Evolutionary conservation across 768 basidiomycete genomes (phyloP).

Genomic region (Tricholoma furcatifolium): DNA sequence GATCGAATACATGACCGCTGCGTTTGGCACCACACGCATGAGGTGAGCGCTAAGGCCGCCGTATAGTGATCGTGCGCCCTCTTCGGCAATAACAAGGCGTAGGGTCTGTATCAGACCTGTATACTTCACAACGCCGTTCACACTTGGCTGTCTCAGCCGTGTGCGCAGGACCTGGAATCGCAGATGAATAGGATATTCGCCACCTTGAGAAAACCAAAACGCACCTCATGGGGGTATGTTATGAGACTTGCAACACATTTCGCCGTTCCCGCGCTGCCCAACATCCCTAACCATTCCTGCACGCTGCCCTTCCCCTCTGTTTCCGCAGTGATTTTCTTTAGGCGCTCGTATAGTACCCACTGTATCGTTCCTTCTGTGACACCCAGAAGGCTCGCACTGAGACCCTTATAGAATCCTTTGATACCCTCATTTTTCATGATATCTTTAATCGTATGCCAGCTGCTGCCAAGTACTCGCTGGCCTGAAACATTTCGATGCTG

Average conservation of each 20-base stretch:
- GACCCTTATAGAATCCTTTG: slow-evolving; percentile 89
- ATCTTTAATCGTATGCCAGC: slow-evolving; percentile 60
- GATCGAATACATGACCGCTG: slow-evolving; percentile 94
- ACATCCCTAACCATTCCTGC: slow-evolving; percentile 75
- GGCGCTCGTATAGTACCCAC: slow-evolving; percentile 93
- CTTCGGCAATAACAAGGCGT: slow-evolving; percentile 82
- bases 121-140: slow-evolving; percentile 80
- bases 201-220: slow-evolving; percentile 20
- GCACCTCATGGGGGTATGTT: slow-evolving; percentile 97
- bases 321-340: slow-evolving; percentile 67
- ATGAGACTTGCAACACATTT: slow-evolving; percentile 93
- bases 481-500: slow-evolving; percentile 14
- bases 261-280: slow-evolving; percentile 88
- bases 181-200: background rate
- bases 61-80: slow-evolving; percentile 84
- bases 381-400: slow-evolving; percentile 93
- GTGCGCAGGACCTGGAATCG: slow-evolving; percentile 81
- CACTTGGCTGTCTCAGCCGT: slow-evolving; percentile 83
- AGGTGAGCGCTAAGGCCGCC: slow-evolving; percentile 93
- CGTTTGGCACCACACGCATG: slow-evolving; percentile 96
- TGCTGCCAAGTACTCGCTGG: slow-evolving; percentile 45
- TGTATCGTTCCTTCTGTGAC: slow-evolving; percentile 96
- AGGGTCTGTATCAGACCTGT: slow-evolving; percentile 84
- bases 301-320: slow-evolving; percentile 56
- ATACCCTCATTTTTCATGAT: slow-evolving; percentile 84